Evolutionary conservation across 2,329 filamentous ascomycete species (phyloP), one percentile per base, ranked within the genome.

Genomic region (Trichothecium roseum): DNA sequence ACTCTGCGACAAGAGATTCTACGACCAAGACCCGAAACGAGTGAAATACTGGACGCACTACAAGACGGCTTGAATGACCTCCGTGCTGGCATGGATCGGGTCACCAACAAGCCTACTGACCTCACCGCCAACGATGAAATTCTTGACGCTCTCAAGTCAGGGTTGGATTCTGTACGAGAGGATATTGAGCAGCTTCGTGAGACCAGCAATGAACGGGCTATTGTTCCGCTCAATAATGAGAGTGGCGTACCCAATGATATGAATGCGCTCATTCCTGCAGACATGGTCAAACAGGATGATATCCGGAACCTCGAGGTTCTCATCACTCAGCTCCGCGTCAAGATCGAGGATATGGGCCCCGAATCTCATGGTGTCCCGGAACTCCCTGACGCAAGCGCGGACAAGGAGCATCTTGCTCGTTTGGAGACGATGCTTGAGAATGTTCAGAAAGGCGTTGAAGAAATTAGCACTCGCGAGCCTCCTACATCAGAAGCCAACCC

Each of bases 51-150:
- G 2, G 86, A 94, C 51, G 84, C 88, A 1, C 67, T 96, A 36
- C 88, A 93, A 40, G 87, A 95, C 54, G 88, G 88, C 2, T 70
- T 96, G 6, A 78, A 83, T 42, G 78, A 81, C 32, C 66, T 96
- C 8, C 78, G 84, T 18, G 66, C 69, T 18, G 81, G 86, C 41
- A 81, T 96, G 38, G 87, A 94, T 39, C 71, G 68, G 50, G 69
- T 91, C 13, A 68, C 77, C 16, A 79, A 89, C 52, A 91, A 86
- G 59, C 84, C 87, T 5, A 65, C 76, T 1, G 87, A 94, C 47
- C 71, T 89, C 56, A 88, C 82, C 1, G 79, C 85, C 38, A 89
- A 84, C 40, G 84, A 94, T 44, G 87, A 95, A 57, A 88, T 95
- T 35, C 68, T 95, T 1, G 84, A 94, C 40, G 37, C 37, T 17